phyloP scores from a whole-genome alignment of 768 basidiomycete genomes.

The Cubamyces sp. region DNA sequence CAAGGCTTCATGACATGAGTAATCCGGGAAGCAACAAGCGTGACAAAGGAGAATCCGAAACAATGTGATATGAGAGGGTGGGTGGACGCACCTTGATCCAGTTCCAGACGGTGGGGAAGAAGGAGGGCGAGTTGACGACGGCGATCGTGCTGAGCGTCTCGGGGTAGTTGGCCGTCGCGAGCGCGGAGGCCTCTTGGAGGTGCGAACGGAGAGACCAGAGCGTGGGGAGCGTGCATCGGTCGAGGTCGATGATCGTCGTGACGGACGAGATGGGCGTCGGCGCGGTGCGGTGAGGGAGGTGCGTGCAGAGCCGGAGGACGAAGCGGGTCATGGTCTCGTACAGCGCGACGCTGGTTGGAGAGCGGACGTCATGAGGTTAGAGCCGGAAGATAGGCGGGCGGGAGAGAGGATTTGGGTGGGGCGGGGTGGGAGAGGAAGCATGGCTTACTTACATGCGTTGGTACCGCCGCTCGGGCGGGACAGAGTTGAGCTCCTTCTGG shows the following conservation, averaged over 20 bases:
- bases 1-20: constrained; percentile 49
- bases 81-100: constrained; percentile 69
- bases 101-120: constrained; percentile 83
- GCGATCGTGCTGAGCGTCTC: constrained; percentile 72
- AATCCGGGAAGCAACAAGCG: not conserved
- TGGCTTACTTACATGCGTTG: constrained; percentile 65
- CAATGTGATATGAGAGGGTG: not conserved
- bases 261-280: constrained; percentile 62
- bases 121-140: constrained; percentile 79
- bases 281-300: constrained; percentile 55
- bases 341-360: constrained; percentile 53
- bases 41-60: not conserved
- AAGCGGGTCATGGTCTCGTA: constrained; percentile 73
- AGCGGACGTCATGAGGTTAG: too few species aligned
- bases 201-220: constrained; percentile 76
- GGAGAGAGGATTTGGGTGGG: not conserved
- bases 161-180: constrained; percentile 82
- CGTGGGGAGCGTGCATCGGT: constrained; percentile 56
- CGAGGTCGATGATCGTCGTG: constrained; percentile 76
- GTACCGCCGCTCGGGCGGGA: constrained; percentile 58
- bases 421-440: not conserved
- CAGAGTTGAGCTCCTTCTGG: constrained; percentile 62
- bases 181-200: constrained; percentile 72
- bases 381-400: too few species aligned
- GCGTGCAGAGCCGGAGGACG: constrained; percentile 62